Base-by-base conservation (phyloP, 257 asterid genomes). In the Solanum chilense region DNA sequence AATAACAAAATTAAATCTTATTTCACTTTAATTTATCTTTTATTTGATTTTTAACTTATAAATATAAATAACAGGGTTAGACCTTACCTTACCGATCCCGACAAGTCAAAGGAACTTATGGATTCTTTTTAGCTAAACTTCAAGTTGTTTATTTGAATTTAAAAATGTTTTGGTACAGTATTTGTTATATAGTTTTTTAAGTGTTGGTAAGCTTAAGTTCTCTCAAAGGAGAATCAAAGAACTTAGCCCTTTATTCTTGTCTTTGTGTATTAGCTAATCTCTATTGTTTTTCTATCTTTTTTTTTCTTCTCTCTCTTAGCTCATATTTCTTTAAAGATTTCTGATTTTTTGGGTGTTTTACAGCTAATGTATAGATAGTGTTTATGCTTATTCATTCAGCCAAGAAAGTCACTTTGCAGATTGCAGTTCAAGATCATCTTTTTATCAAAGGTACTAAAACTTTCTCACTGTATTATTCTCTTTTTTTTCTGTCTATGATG, bases 81-180 rank as follows among this genome's bases (percentile, higher is more conserved):
- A n/a, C 15, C 8, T n/a, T 62, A 62, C 8, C 7, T 9, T 62
- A 62, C 3, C 7, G 10, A 18, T 56, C 4, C 11, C 0, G 0
- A 18, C 2, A 27, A 58, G 1, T 20, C 66, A 7, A 8, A 8
- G 66, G 2, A 58, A 58, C 5, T 20, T 21, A 8, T 5, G 70
- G 85, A 88, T 90, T 90, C 91, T 49, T 29, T 14, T 44, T 77
- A 49, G 85, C 45, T 5, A 81, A 81, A 37, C 60, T 74, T 58
- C 52, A 49, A 27, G 41, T 29, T 80, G 20, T 47, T 80, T 29
- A 47, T 80, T 80, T 80, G 85, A 80, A 47, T 85, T 73, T 78
- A 69, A 84, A 84, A 90, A 86, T 42, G 83, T 77, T 49, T 74
- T 74, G 81, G 81, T 74, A 70, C 91, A 86, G 70, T 88, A 83